These are phyloP conservation scores for Toxicodendron radicans DNA, from an alignment of 345 rosid species.

Conservation along the genomic window DNA sequence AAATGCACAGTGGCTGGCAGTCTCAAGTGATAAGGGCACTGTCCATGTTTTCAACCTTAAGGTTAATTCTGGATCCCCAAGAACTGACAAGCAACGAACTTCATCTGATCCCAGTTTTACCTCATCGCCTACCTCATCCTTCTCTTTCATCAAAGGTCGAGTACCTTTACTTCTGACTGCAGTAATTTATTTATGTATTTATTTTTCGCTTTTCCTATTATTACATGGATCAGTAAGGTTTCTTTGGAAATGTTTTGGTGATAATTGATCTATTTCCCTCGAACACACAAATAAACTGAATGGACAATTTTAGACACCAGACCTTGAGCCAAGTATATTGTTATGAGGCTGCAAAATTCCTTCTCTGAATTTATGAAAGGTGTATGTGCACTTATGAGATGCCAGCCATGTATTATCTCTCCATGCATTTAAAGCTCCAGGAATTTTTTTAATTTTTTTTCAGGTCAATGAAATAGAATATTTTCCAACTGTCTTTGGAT, in stretches of 20 bases:
- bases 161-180: background rate
- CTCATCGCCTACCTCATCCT: slow-evolving; percentile 52
- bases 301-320: background rate
- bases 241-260: background rate
- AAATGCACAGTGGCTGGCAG: slow-evolving; percentile 85
- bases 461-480: background rate
- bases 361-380: background rate
- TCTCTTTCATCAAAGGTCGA: slow-evolving; percentile 80
- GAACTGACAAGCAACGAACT: slow-evolving; percentile 43
- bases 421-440: background rate
- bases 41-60: slow-evolving; percentile 95
- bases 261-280: background rate
- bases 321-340: background rate
- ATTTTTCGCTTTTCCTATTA: background rate
- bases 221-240: background rate
- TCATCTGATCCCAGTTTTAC: slow-evolving; percentile 39
- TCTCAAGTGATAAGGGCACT: slow-evolving; percentile 98
- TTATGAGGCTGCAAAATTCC: background rate
- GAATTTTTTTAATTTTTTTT: background rate
- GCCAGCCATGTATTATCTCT: background rate
- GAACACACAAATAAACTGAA: background rate
- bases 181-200: background rate
- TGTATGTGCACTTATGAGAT: background rate
- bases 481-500: background rate
- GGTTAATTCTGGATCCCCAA: slow-evolving; percentile 55